phyloP scores from a whole-genome alignment of 495 filamentous ascomycete species.

The Penicillium bovifimosum region DNA sequence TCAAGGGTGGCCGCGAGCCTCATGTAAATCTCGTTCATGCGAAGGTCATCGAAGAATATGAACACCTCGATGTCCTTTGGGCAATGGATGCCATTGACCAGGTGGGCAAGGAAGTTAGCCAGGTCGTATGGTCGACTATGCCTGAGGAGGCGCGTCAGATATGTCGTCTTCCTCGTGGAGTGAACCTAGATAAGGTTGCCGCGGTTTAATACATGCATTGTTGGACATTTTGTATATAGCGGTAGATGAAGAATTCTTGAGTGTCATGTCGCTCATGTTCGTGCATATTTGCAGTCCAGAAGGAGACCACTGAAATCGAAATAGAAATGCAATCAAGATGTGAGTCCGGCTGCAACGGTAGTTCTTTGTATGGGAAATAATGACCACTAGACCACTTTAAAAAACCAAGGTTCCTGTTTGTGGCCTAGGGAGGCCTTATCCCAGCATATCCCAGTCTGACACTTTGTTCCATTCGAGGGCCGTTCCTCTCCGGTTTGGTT shows the following conservation, averaged over 20 bases:
- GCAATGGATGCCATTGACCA: constrained; percentile 84
- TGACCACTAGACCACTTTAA: no score
- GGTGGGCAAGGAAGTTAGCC: constrained; percentile 73
- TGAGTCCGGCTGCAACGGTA: no score
- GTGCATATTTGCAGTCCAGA: not conserved
- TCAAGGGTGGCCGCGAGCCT: constrained; percentile 75
- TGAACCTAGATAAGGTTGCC: constrained; percentile 5
- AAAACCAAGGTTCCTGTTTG: no score
- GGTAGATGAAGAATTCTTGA: not conserved
- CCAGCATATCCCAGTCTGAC: no score
- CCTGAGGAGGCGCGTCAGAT: constrained; percentile 46
- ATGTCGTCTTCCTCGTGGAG: constrained; percentile 58
- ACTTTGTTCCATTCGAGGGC: no score
- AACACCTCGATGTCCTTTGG: constrained; percentile 96
- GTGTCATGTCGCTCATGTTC: not conserved
- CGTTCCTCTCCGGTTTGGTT: no score
- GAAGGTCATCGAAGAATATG: constrained; percentile 84
- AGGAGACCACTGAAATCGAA: no score
- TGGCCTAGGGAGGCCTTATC: no score
- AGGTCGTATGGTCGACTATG: constrained; percentile 76
- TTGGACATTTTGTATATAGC: not conserved
- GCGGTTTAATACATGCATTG: not conserved
- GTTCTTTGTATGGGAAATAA: no score
- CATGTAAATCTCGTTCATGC: constrained; percentile 73
- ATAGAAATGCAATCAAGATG: no score